Conservation (phyloP, 2,329 filamentous ascomycete genomes). For the Zymoseptoria ardabiliae region DNA sequence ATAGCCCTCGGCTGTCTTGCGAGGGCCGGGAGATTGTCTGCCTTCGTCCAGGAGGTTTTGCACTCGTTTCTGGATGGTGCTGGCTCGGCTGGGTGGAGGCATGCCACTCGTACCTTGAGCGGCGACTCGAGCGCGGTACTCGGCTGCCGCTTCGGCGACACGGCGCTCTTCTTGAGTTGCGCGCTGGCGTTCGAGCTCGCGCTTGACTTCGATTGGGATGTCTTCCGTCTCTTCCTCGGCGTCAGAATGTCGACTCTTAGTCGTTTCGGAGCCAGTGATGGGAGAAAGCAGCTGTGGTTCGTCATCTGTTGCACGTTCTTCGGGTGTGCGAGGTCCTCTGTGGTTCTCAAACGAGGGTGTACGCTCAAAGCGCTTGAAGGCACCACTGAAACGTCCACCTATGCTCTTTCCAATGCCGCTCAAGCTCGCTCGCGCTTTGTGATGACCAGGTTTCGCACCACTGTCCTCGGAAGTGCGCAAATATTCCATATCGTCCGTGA, state of each 20-base stretch:
- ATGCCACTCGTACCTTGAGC: slow-evolving; percentile 48
- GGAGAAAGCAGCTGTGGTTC: slow-evolving; percentile 49
- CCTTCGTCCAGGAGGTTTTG: slow-evolving; percentile 78
- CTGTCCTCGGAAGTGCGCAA: slow-evolving; percentile 65
- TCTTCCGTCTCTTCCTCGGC: slow-evolving; percentile 59
- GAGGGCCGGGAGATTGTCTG: slow-evolving; percentile 47
- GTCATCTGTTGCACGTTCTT: slow-evolving; percentile 14
- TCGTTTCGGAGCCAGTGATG: slow-evolving; percentile 68
- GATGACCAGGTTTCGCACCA: slow-evolving; percentile 47
- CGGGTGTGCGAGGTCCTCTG: slow-evolving; percentile 14
- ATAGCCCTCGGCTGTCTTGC: slow-evolving; percentile 77
- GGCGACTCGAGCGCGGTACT: slow-evolving; percentile 71
- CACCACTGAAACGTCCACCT: slow-evolving; percentile 81
- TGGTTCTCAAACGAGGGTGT: slow-evolving; percentile 7
- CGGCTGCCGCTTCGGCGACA: slow-evolving; percentile 79
- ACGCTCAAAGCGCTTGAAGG: slow-evolving; percentile 83
- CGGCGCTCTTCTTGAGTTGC: slow-evolving; percentile 83
- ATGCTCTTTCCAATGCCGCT: slow-evolving; percentile 63
- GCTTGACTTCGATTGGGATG: slow-evolving; percentile 76
- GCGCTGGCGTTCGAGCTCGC: slow-evolving; percentile 76
- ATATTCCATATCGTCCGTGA: slow-evolving; percentile 76
- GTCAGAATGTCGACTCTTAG: slow-evolving; percentile 50
- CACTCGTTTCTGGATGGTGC: slow-evolving; percentile 87
- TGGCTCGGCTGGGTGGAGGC: slow-evolving; percentile 57
- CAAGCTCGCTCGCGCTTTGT: slow-evolving; percentile 66